Evolutionary conservation across 2,329 filamentous ascomycete species (phyloP).

Genomic region (Laburnicola sp.): DNA sequence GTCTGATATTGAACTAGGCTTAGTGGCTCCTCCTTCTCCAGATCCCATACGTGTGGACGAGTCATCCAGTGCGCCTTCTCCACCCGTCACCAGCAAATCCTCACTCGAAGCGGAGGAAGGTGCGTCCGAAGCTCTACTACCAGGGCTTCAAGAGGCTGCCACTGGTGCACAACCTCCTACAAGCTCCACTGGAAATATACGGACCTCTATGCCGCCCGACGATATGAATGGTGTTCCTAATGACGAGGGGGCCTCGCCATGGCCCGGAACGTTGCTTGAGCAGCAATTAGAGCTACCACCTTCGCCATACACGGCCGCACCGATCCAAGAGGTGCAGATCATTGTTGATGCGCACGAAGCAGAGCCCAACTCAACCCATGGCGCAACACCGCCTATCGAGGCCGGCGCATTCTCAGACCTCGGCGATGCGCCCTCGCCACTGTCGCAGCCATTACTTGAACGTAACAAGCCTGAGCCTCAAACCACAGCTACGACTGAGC

Average conservation of each 20-base stretch:
- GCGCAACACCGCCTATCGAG: not conserved
- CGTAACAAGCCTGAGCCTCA: not conserved
- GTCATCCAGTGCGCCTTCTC: not conserved
- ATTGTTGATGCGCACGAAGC: not conserved
- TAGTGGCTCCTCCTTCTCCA: no score
- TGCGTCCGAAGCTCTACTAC: not conserved
- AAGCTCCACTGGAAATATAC: not conserved
- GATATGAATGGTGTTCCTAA: not conserved
- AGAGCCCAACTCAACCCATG: not conserved
- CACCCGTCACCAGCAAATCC: not conserved
- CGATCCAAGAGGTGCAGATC: not conserved
- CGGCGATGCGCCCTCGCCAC: not conserved
- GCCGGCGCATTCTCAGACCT: not conserved
- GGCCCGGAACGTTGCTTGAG: not conserved
- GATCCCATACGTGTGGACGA: not conserved
- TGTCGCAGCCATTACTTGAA: not conserved
- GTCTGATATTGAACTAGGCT: no score
- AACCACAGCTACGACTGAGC: not conserved
- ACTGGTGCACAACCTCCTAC: not conserved
- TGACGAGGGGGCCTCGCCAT: not conserved
- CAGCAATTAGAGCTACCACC: conserved; percentile 1
- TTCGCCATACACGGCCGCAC: not conserved
- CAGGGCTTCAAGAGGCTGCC: conserved; percentile 6
- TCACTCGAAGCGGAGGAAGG: not conserved
- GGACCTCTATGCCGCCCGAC: not conserved